Conservation (phyloP, 331 rosid species). For the Rosa hybrid region DNA sequence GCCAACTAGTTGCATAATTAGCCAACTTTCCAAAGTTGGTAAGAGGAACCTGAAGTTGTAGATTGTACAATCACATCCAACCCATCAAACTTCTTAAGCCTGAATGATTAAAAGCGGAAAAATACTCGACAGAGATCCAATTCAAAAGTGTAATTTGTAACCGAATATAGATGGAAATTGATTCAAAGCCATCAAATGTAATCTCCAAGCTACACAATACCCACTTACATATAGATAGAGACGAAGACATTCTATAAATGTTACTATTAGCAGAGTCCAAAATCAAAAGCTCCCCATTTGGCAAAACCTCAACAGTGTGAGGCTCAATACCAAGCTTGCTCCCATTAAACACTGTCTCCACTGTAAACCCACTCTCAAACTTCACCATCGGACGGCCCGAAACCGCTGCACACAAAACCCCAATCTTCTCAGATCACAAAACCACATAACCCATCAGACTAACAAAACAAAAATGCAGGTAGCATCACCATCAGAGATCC, state of each 20-base stretch:
- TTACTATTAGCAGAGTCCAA: constrained; percentile 82
- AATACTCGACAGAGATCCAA: not conserved
- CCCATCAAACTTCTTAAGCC: not conserved
- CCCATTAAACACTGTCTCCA: constrained; percentile 96
- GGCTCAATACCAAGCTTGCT: constrained; percentile 97
- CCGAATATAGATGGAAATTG: constrained; percentile 16
- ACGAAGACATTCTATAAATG: constrained; percentile 71
- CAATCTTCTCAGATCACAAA: constrained; percentile 29
- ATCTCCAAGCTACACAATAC: constrained; percentile 15
- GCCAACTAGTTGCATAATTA: not conserved
- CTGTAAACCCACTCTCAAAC: constrained; percentile 82
- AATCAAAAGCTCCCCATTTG: constrained; percentile 84
- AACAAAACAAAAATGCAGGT: constrained; percentile 13
- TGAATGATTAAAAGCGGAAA: not conserved
- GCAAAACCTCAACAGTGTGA: constrained; percentile 73
- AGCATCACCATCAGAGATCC: constrained; percentile 37
- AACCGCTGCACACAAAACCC: constrained; percentile 43
- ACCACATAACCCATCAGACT: constrained; percentile 10
- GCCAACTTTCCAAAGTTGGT: not conserved
- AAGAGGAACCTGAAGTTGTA: not conserved
- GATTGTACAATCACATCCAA: constrained; percentile 6
- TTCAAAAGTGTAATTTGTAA: not conserved
- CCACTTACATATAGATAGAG: constrained; percentile 90
- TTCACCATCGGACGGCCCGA: constrained; percentile 79
- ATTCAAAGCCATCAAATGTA: constrained; percentile 13